phyloP scores from a whole-genome alignment of 305 asterid species.

The Nicotiana rustica region DNA sequence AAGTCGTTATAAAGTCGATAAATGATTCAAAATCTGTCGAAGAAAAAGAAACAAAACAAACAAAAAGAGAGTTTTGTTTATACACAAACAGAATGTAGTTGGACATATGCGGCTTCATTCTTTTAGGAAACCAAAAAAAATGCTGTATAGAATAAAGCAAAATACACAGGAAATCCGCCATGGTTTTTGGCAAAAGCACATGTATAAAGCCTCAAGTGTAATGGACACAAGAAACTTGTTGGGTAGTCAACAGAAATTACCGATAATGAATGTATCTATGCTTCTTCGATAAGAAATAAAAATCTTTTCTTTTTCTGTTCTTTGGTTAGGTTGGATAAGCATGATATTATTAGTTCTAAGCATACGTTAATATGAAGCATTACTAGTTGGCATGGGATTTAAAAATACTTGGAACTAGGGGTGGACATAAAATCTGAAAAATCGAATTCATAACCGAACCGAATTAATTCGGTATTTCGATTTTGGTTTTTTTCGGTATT shows the following conservation, averaged over 20 bases:
- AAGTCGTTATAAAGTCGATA: not conserved
- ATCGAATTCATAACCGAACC: no score
- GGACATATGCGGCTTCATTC: not conserved
- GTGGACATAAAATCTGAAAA: no score
- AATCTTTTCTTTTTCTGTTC: not conserved
- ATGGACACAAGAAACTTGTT: not conserved
- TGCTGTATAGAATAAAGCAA: not conserved
- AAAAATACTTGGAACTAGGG: no score
- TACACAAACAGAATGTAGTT: not conserved
- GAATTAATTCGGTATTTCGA: no score
- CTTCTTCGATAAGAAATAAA: not conserved
- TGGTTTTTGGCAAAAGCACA: slow-evolving; percentile 39
- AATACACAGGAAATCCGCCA: slow-evolving; percentile 38
- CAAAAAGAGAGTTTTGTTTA: not conserved
- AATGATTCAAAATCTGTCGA: not conserved
- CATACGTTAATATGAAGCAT: no score
- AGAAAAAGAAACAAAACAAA: not conserved
- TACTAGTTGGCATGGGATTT: no score
- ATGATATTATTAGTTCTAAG: not conserved
- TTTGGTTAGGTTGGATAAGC: not conserved
- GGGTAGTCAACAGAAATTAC: not conserved
- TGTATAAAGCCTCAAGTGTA: slow-evolving; percentile 12
- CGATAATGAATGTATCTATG: slow-evolving; percentile 12
- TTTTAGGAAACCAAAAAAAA: not conserved
- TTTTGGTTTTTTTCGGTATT: no score